These are phyloP conservation scores for Colletotrichum aenigma DNA, from an alignment of 2,329 filamentous ascomycete genomes.

Conservation along the genomic window DNA sequence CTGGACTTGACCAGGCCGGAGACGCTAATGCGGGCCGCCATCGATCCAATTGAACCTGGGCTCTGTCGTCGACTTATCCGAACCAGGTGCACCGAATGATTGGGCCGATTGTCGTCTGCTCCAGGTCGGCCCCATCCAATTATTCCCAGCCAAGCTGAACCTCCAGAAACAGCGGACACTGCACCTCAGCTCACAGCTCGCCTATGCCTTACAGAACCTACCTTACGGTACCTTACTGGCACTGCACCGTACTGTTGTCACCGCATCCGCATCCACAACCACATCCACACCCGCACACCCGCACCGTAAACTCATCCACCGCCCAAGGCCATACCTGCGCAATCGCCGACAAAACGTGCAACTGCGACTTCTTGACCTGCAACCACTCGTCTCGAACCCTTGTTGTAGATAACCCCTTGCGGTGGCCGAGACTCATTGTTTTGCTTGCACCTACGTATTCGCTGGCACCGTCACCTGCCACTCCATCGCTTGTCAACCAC, in stretches of 20 bases:
- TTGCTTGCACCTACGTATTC: background rate
- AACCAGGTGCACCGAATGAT: constrained; percentile 6
- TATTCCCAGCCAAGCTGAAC: background rate
- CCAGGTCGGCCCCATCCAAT: background rate
- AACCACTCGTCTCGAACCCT: background rate
- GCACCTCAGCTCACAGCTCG: background rate
- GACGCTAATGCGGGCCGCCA: constrained; percentile 7
- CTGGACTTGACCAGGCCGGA: background rate
- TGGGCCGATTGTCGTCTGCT: constrained; percentile 8
- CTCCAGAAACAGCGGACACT: background rate
- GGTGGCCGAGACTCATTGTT: background rate
- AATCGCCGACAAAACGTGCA: background rate
- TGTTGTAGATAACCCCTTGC: background rate
- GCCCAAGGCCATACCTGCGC: background rate
- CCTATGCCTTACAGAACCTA: background rate
- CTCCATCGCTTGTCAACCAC: background rate
- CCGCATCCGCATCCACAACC: background rate
- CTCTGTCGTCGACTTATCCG: constrained; percentile 1
- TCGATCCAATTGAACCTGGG: background rate
- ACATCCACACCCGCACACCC: background rate
- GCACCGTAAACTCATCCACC: background rate
- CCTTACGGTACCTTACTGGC: background rate
- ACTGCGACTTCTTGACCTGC: background rate
- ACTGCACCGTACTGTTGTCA: background rate
- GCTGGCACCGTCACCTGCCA: background rate